Evolutionary conservation across 441 rosid genomes (phyloP), one percentile per base, ranked within the genome.

Genomic region (Capsella rubella): DNA sequence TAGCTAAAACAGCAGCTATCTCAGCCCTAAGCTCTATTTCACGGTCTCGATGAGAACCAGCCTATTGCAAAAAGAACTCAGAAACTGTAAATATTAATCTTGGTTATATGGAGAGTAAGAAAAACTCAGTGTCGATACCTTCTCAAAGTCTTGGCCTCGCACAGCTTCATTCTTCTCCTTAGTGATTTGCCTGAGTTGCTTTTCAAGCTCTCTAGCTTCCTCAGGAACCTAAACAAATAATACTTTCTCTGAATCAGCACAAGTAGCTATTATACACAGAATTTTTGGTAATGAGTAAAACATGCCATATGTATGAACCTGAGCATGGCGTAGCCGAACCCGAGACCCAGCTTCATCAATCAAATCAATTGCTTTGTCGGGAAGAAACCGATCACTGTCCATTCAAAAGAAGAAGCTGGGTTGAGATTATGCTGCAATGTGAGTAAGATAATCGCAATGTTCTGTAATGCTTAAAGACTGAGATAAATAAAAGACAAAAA

Each of bases 331-430:
- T 75, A 95, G 92, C 16, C 96, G 89, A 80, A 95, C 98, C 34
- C 99, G 90, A 78, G 99, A 95, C 66, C 99, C 99, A 69, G 98
- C 99, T 84, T 95, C 99, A 85, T 95, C 98, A 56, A 95, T 83
- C 91, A 95, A 85, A 80, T 95, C 99, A 59, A 95, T 95, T 4
- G 99, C 99, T 82, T 95, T 95, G 78, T 95, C 98, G 5, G 99
- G 99, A 50, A 95, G 91, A 82, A 95, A 95, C 28, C 97, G 97
- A 73, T 93, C 98, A 86, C 99, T 95, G 81, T 50, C 46, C 58
- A 71, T 39, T 16, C 45, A 58, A 58, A 50, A 52, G n/a, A 43
- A 60, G 25, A 59, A 28, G 73, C 2, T 45, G 13, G 43, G 15
- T 27, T 65, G 51, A 64, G 56, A 40, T 50, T 34, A 52, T 6